Conservation (phyloP, 805 yeast species). For the Candida loeiensis region DNA sequence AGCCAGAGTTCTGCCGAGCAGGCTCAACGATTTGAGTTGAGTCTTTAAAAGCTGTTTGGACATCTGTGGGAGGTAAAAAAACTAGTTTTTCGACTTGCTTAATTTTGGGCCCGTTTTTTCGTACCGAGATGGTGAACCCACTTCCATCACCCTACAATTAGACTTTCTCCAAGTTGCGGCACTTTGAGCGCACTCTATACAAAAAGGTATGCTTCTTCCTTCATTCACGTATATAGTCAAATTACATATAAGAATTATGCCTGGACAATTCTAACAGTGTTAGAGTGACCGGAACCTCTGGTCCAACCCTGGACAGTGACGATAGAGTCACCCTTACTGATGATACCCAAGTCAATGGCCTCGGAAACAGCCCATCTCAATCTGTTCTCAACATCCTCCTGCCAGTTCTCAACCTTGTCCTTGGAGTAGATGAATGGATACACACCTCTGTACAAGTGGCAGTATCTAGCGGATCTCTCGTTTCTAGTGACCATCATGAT, state of each 20-base stretch:
- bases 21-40: background rate
- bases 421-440: slow-evolving; percentile 88
- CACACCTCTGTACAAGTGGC: slow-evolving; percentile 97
- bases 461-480: slow-evolving; percentile 86
- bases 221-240: background rate
- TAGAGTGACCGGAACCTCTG: slow-evolving; percentile 97
- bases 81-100: background rate
- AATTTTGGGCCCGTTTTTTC: no score
- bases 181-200: no score
- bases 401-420: slow-evolving; percentile 77
- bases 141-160: no score
- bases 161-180: no score
- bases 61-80: background rate
- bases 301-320: slow-evolving; percentile 99
- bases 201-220: background rate
- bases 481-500: slow-evolving; percentile 98
- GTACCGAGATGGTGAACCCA: no score
- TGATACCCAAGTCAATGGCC: slow-evolving; percentile 82
- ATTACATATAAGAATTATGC: slow-evolving; percentile 40
- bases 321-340: slow-evolving; percentile 81
- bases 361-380: slow-evolving; percentile 88
- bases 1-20: background rate
- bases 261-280: slow-evolving; percentile 89
- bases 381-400: slow-evolving; percentile 93
- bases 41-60: slow-evolving; percentile 1